phyloP scores from a whole-genome alignment of 352 stramenopile genomes.

The Pythium dissimile region DNA sequence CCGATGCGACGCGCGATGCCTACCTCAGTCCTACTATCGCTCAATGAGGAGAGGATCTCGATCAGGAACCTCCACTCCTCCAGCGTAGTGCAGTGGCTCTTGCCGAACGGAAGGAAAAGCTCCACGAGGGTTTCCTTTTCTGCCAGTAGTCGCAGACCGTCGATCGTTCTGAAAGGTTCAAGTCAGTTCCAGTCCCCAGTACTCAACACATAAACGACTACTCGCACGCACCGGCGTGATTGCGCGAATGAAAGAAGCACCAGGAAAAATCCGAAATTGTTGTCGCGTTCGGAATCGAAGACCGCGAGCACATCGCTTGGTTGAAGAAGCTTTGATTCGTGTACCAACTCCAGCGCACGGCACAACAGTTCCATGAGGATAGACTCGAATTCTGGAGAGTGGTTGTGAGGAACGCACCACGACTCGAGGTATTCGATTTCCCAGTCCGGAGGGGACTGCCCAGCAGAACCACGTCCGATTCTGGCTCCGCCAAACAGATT shows the following conservation, averaged over 20 bases:
- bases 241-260: slow-evolving; percentile 59
- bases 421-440: slow-evolving; percentile 47
- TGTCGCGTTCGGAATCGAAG: slow-evolving; percentile 23
- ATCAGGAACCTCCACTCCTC: slow-evolving; percentile 77
- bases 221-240: slow-evolving; percentile 37
- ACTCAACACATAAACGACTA: not conserved
- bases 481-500: not conserved
- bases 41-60: slow-evolving; percentile 49
- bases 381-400: slow-evolving; percentile 16
- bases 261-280: slow-evolving; percentile 60
- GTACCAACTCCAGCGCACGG: slow-evolving; percentile 42
- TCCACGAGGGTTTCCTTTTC: slow-evolving; percentile 41
- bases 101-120: slow-evolving; percentile 74
- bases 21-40: slow-evolving; percentile 38
- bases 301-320: slow-evolving; percentile 32
- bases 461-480: not conserved
- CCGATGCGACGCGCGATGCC: not conserved
- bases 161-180: slow-evolving; percentile 24
- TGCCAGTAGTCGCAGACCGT: slow-evolving; percentile 64
- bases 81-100: slow-evolving; percentile 61
- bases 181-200: not conserved
- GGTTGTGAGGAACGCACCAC: slow-evolving; percentile 31
- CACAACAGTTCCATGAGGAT: slow-evolving; percentile 38
- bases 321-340: slow-evolving; percentile 43
- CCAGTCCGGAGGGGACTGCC: slow-evolving; percentile 37